phyloP scores from a whole-genome alignment of 148 eudicot species.

The Rhododendron williamsianum region DNA sequence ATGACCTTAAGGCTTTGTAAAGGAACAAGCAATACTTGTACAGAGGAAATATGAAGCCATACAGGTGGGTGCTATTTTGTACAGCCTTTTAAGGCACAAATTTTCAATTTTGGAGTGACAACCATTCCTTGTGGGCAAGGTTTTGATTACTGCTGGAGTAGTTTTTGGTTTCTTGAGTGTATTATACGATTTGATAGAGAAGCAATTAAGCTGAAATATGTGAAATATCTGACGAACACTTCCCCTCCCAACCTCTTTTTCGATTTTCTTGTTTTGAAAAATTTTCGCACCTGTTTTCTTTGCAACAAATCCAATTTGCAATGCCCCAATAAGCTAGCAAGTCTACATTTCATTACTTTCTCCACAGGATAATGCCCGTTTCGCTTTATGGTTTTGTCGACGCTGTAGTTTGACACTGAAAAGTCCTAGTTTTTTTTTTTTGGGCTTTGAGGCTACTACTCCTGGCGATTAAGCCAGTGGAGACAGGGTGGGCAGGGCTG shows the following conservation, averaged over 20 bases:
- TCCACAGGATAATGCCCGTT: neutral
- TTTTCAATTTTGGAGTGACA: neutral
- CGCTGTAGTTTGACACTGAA: neutral
- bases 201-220: neutral
- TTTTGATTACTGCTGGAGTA: neutral
- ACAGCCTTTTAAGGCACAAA: neutral
- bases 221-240: neutral
- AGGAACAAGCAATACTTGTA: neutral
- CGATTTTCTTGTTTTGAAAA: neutral
- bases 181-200: neutral
- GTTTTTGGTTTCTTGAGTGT: neutral
- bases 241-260: neutral
- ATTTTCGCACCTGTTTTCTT: neutral
- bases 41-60: neutral
- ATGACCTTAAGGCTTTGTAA: neutral
- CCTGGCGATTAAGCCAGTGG: neutral
- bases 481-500: neutral
- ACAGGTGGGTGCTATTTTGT: constrained; percentile 7
- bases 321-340: neutral
- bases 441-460: neutral
- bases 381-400: neutral
- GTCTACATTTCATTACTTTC: neutral
- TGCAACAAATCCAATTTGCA: neutral
- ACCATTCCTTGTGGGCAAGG: neutral
- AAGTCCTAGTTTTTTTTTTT: neutral